Conservation (phyloP, 345 rosid species). For the Durio zibethinus region DNA sequence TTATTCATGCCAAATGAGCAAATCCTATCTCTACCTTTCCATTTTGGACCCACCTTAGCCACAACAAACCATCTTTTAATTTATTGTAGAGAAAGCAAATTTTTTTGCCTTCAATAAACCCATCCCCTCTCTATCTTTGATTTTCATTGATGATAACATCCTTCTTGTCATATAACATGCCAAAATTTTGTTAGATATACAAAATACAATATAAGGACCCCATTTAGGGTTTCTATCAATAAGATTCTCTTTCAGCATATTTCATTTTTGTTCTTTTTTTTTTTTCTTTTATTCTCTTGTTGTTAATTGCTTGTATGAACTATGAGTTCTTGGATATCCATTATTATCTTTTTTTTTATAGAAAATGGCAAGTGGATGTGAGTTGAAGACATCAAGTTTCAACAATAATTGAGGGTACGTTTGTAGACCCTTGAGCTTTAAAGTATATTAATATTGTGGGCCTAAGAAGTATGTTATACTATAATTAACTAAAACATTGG, state of each 20-base stretch:
- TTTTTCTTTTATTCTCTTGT: background rate
- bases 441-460: background rate
- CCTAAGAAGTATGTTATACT: background rate
- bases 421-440: background rate
- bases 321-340: background rate
- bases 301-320: background rate
- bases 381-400: conserved; percentile 1
- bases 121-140: conserved; percentile 8
- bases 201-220: conserved; percentile 16
- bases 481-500: background rate
- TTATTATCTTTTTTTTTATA: background rate
- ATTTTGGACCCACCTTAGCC: conserved; percentile 21
- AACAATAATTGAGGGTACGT: background rate
- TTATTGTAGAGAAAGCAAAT: conserved; percentile 15
- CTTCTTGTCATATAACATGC: conserved; percentile 1
- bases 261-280: background rate
- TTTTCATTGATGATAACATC: conserved; percentile 18
- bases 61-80: conserved; percentile 19
- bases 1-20: conserved; percentile 5
- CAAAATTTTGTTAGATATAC: conserved; percentile 34
- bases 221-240: conserved; percentile 7
- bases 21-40: conserved; percentile 18
- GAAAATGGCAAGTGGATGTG: background rate
- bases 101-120: conserved; percentile 9
- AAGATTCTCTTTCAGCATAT: conserved; percentile 21